Percentiles rank a stretch among this genome's conserved stretches.
Conservation (phyloP, 352 stramenopile genomes). For the Phytophthora cactorum region DNA sequence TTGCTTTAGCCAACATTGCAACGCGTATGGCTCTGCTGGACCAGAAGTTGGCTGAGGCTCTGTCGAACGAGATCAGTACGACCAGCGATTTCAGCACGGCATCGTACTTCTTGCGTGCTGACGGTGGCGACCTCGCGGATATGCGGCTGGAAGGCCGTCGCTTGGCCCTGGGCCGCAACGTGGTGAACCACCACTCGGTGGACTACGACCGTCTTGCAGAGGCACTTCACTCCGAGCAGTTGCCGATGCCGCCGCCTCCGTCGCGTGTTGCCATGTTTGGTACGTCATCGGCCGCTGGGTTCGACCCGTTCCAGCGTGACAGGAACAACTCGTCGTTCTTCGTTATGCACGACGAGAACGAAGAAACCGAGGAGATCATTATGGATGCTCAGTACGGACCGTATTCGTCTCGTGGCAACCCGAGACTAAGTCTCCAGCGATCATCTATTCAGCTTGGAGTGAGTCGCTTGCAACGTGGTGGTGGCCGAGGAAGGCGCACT, state of each 20-base stretch:
- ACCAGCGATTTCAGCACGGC: slow-evolving; percentile 58
- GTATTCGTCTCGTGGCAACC: slow-evolving; percentile 24
- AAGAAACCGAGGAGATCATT: slow-evolving; percentile 38
- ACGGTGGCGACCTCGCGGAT: slow-evolving; percentile 45
- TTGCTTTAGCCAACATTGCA: slow-evolving; percentile 70
- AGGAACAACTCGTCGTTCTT: slow-evolving; percentile 56
- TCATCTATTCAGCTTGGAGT: slow-evolving; percentile 14
- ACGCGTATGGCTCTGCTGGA: slow-evolving; percentile 76
- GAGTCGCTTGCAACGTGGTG: slow-evolving; percentile 15
- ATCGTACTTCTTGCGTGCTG: slow-evolving; percentile 61
- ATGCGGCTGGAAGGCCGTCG: slow-evolving; percentile 52
- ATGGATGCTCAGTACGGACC: slow-evolving; percentile 44
- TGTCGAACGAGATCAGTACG: slow-evolving; percentile 60
- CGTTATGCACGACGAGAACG: slow-evolving; percentile 53
- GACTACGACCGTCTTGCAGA: slow-evolving; percentile 58
- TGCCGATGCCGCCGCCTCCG: slow-evolving; percentile 54
- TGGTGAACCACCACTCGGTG: slow-evolving; percentile 77
- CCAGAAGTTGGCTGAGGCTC: slow-evolving; percentile 36
- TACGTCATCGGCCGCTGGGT: slow-evolving; percentile 41
- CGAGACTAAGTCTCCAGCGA: slow-evolving; percentile 18
- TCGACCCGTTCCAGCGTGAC: slow-evolving; percentile 58
- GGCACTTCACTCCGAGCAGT: slow-evolving; percentile 34
- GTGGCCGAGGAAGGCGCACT: slow-evolving; percentile 14
- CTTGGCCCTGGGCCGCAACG: slow-evolving; percentile 50
- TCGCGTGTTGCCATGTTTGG: slow-evolving; percentile 77